These are phyloP conservation scores for Dioscorea dumetorum DNA, from an alignment of 106 monocot species.

Conservation along the genomic window DNA sequence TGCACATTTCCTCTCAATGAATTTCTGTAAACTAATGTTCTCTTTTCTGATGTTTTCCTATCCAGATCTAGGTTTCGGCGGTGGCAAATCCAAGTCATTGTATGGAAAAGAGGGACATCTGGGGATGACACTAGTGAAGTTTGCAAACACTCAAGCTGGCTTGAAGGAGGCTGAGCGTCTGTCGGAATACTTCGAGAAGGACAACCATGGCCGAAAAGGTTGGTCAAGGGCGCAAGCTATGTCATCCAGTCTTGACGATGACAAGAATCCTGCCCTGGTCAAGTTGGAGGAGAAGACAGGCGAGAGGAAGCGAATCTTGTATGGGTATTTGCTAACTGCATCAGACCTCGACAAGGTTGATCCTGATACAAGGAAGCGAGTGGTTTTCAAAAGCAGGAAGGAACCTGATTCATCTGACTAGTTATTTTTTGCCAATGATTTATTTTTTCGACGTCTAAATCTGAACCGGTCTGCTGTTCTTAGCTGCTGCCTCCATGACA, in stretches of 20 bases:
- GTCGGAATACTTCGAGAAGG: conserved; percentile 63
- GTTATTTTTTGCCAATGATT: no score
- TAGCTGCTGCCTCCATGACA: no score
- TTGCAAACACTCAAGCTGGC: conserved; percentile 54
- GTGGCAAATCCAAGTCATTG: conserved; percentile 68
- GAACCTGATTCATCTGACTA: conserved; percentile 44
- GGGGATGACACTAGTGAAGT: conserved; percentile 67
- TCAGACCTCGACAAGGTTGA: conserved; percentile 75
- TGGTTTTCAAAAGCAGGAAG: conserved; percentile 55
- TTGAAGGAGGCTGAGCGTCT: conserved; percentile 74
- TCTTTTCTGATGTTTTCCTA: neutral
- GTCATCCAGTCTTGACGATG: conserved; percentile 28
- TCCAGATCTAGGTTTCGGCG: conserved; percentile 80
- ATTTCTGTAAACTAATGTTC: no score
- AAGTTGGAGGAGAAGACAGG: conserved; percentile 59
- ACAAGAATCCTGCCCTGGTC: conserved; percentile 55
- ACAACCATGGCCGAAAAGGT: conserved; percentile 50
- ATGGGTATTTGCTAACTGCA: conserved; percentile 74
- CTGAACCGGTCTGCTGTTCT: no score
- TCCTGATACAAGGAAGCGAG: conserved; percentile 58
- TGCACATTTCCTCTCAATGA: no score
- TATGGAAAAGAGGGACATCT: conserved; percentile 84
- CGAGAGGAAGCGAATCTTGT: conserved; percentile 74
- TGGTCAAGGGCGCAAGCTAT: conserved; percentile 52
- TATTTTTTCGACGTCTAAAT: no score